phyloP scores from a whole-genome alignment of 495 filamentous ascomycete species.

The Penicillium waksmanii region DNA sequence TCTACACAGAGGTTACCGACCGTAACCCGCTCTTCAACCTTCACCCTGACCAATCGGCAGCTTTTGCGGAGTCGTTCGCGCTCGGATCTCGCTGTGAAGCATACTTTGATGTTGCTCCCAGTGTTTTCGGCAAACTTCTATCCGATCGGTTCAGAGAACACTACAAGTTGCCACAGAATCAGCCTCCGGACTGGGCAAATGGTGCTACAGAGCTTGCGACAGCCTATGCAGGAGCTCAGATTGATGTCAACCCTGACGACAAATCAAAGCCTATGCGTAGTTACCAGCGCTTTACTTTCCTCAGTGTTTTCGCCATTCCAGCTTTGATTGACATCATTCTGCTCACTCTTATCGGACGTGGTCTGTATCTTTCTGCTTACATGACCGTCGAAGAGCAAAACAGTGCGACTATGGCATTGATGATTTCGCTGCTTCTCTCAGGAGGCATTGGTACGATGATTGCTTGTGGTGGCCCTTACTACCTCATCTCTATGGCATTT shows the following conservation, averaged over 20 bases:
- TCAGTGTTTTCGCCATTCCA: conserved; percentile 64
- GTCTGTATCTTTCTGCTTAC: conserved; percentile 58
- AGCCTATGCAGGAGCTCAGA: conserved; percentile 57
- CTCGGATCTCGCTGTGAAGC: conserved; percentile 63
- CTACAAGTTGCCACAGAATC: conserved; percentile 43
- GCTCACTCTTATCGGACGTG: conserved; percentile 59
- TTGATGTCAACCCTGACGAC: conserved; percentile 57
- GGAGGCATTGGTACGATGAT: conserved; percentile 65
- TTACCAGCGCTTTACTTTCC: conserved; percentile 58
- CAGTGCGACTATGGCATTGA: conserved; percentile 59
- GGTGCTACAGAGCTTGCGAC: conserved; percentile 55
- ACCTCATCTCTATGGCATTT: conserved; percentile 63
- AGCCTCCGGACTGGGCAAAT: conserved; percentile 56
- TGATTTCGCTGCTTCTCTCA: conserved; percentile 59
- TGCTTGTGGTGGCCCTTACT: conserved; percentile 60
- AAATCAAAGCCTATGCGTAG: conserved; percentile 47
- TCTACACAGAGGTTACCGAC: conserved; percentile 62
- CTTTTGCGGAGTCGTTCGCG: conserved; percentile 64
- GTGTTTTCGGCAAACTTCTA: conserved; percentile 58
- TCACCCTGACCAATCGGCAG: conserved; percentile 60
- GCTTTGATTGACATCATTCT: conserved; percentile 63
- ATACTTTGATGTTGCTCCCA: conserved; percentile 61
- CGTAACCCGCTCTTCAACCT: conserved; percentile 61
- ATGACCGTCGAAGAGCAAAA: conserved; percentile 55
- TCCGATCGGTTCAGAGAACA: conserved; percentile 54